Base-by-base conservation (phyloP, 805 yeast species). In the Blastobotrys robertii region DNA sequence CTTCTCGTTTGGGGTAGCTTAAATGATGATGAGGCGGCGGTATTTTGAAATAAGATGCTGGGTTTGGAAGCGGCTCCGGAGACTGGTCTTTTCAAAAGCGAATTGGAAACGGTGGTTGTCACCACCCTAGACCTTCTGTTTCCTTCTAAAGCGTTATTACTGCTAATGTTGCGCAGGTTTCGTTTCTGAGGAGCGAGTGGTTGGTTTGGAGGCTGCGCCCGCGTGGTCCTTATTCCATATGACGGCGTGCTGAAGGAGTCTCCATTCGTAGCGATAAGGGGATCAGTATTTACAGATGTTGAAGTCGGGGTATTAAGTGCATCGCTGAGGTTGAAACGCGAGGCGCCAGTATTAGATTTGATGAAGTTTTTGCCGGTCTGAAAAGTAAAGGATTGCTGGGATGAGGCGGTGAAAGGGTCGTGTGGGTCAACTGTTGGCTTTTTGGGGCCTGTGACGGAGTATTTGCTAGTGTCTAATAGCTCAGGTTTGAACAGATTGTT, bases 401-500 rank as follows among this genome's bases (percentile, higher is more conserved):
- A 30, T 25, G 44, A 32, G 14, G 14, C 41, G 41, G 47, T 39
- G 31, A 44, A 47, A 10, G 48, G 50, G 34, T 47, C 49, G 15
- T 37, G 37, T 11, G 29, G 35, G 30, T 25, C 38, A 7, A 25
- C 14, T 8, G 31, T 19, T 22, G 28, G 13, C 3, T 25, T 14
- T 8, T 15, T 14, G 15, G 15, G 10, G 10, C 29, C 32, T 15
- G 32, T 12, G 14, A 15, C 39, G 8, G 29, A 6, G 13, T 8
- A 11, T 12, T 12, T 8, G 31, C 38, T 11, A 7, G 32, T 19
- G n/a, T 42, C 43, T 30, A 44, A 34, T 25, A 33, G 40, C 12
- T 44, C 42, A 12, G 42, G 32, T 33, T 49, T 48, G 39, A 56
- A 66, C 12, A 64, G 46, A 37, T 57, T 50, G 8, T 73, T 73